These are phyloP conservation scores for Saksenaea oblongispora DNA, from an alignment of 371 early-diverging fungal species.

Conservation along the genomic window DNA sequence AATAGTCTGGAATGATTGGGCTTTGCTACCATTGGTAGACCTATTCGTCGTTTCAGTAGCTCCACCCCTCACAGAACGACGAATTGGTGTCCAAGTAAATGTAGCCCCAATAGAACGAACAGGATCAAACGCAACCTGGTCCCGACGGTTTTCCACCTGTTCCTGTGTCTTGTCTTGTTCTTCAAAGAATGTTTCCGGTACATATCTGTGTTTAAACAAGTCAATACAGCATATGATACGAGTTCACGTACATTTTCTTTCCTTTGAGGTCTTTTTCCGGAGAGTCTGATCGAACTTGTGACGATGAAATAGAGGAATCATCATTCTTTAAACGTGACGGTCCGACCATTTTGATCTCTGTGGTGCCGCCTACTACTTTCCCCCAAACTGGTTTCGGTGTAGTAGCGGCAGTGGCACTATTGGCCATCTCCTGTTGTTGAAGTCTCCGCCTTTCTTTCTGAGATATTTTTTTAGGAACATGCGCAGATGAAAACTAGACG, in stretches of 20 bases:
- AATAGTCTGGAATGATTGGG: conserved; percentile 39
- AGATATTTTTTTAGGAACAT: conserved; percentile 39
- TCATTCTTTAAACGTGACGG: background rate
- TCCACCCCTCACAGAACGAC: conserved; percentile 9
- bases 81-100: conserved; percentile 29
- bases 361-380: conserved; percentile 6
- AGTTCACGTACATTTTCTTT: conserved; percentile 37
- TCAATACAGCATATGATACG: background rate
- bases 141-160: background rate
- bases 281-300: background rate
- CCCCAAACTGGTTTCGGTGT: conserved; percentile 46
- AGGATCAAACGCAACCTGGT: conserved; percentile 23
- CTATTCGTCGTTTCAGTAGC: background rate
- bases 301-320: background rate
- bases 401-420: conserved; percentile 11
- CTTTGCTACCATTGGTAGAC: background rate
- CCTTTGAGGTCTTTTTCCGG: conserved; percentile 23
- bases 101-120: conserved; percentile 23
- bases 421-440: conserved; percentile 28
- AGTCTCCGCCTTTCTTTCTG: conserved; percentile 48
- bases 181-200: conserved; percentile 1
- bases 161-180: background rate
- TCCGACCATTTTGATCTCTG: background rate
- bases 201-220: conserved; percentile 15
- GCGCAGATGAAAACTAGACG: conserved; percentile 1